Conservation (phyloP, 345 rosid species). For the Euclidium syriacum region DNA sequence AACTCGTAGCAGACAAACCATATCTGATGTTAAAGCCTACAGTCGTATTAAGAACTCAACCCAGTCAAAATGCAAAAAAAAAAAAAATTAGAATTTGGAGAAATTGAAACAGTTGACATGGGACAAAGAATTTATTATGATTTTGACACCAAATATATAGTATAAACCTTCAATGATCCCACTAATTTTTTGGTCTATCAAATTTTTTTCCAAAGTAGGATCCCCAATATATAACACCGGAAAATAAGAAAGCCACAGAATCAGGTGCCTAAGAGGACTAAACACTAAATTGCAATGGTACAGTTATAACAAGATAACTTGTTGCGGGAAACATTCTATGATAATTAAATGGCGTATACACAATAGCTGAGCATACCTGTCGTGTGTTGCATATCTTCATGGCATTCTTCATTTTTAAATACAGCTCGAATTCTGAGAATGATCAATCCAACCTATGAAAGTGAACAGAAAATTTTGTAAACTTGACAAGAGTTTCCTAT, state of each 20-base stretch:
- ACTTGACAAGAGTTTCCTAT: background rate
- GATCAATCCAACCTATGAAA: conserved; percentile 53
- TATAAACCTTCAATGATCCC: background rate
- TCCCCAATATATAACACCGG: background rate
- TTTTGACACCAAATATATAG: background rate
- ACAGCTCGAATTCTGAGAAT: conserved; percentile 47
- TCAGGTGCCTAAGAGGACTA: background rate
- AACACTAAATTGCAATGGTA: background rate
- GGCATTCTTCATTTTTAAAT: conserved; percentile 38
- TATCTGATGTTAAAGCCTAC: background rate
- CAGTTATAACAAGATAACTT: background rate
- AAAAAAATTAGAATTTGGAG: background rate
- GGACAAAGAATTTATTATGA: background rate
- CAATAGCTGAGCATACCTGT: conserved; percentile 39
- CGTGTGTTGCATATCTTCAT: conserved; percentile 27
- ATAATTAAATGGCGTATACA: background rate
- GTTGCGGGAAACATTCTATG: background rate
- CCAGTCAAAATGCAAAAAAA: background rate
- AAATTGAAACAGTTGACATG: background rate
- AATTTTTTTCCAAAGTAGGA: background rate
- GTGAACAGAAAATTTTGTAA: conserved; percentile 6
- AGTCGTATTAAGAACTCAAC: background rate
- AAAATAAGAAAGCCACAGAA: background rate
- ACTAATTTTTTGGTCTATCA: background rate
- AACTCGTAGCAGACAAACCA: background rate